phyloP scores from a whole-genome alignment of 352 stramenopile species.

The Pythium myriotylum region DNA sequence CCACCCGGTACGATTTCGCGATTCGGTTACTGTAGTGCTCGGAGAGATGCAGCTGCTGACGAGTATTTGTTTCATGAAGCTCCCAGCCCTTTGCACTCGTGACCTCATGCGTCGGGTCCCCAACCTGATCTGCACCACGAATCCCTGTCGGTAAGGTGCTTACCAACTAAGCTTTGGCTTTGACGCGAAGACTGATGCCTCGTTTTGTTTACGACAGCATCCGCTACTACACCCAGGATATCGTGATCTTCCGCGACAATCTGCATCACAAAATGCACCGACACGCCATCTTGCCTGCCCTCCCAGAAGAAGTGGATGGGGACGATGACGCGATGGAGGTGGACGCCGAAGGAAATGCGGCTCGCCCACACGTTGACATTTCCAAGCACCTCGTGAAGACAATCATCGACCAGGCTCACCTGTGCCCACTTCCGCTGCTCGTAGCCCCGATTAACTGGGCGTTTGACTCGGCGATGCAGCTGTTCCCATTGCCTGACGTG shows the following conservation, averaged over 20 bases:
- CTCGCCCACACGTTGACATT: slow-evolving; percentile 58
- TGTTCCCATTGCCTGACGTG: slow-evolving; percentile 93
- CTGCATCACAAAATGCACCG: slow-evolving; percentile 91
- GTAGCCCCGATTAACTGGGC: slow-evolving; percentile 93
- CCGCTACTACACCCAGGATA: slow-evolving; percentile 92
- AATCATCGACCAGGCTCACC: slow-evolving; percentile 92
- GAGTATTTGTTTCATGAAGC: no score
- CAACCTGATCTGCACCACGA: slow-evolving; percentile 86
- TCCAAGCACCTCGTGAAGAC: slow-evolving; percentile 89
- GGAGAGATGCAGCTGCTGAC: no score
- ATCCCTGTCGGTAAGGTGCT: slow-evolving; percentile 79
- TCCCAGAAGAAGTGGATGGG: slow-evolving; percentile 30
- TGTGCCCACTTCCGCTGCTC: slow-evolving; percentile 89
- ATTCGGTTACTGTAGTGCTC: not conserved
- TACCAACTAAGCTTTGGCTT: no score
- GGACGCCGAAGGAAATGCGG: slow-evolving; percentile 20
- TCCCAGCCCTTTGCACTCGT: slow-evolving; percentile 69
- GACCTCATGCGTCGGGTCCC: slow-evolving; percentile 72
- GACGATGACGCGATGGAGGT: slow-evolving; percentile 41
- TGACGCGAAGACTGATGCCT: not conserved
- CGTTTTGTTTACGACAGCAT: slow-evolving; percentile 56
- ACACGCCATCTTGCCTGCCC: slow-evolving; percentile 75
- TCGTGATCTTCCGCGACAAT: slow-evolving; percentile 93
- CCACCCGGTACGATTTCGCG: slow-evolving; percentile 49
- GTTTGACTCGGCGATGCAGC: slow-evolving; percentile 90